phyloP scores from a whole-genome alignment of 192 early-diverging fungal genomes.

The Coemansia sp. region DNA sequence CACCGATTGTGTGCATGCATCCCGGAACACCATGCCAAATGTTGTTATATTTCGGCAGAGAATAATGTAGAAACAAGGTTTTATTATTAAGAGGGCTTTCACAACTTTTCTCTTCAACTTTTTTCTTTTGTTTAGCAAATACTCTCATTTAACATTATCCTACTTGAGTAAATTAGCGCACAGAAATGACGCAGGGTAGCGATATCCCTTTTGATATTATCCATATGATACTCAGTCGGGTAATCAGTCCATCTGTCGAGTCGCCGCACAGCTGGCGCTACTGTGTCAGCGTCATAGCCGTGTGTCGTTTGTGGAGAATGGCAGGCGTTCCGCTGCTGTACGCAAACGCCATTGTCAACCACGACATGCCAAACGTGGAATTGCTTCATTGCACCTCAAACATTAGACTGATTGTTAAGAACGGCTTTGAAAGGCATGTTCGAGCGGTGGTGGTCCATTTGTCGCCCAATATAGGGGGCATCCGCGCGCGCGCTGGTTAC shows the following conservation, averaged over 20 bases:
- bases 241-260: neutral
- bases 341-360: neutral
- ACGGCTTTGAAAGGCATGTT: neutral
- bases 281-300: neutral
- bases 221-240: neutral
- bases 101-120: no score
- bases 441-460: neutral
- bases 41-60: no score
- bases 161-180: no score
- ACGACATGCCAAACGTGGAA: neutral
- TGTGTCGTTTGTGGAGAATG: neutral
- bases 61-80: no score
- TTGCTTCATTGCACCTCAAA: neutral
- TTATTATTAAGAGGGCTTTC: no score
- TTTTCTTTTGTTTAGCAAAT: no score
- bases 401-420: neutral
- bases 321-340: neutral
- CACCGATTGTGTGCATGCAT: slow-evolving; percentile 20
- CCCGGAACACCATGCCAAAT: neutral
- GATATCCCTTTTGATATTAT: neutral
- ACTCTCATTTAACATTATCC: no score
- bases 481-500: neutral
- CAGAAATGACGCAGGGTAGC: no score
- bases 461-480: neutral
- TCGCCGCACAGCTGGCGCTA: neutral